Percentiles rank a stretch among this genome's conserved stretches.
These are phyloP conservation scores for Candida suzukii DNA, from an alignment of 805 yeast genomes.

Conservation along the genomic window DNA sequence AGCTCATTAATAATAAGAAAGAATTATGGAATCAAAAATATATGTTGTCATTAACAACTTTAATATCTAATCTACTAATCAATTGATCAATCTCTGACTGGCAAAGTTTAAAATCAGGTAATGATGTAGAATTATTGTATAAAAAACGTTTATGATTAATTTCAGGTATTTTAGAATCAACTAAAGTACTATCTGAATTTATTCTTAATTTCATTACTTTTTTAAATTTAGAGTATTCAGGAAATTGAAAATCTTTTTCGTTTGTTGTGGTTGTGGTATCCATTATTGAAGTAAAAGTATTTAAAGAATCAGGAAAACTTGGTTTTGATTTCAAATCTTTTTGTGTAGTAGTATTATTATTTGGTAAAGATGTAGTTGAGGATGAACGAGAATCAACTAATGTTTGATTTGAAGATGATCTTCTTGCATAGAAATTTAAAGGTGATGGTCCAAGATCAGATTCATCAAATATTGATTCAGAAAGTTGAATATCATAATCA, in stretches of 20 bases:
- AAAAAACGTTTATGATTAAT: no score
- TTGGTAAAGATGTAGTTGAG: no score
- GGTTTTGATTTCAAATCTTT: not conserved
- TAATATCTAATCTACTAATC: constrained; percentile 9
- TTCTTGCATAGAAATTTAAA: no score
- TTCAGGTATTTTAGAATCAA: no score
- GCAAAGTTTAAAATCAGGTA: constrained; percentile 1
- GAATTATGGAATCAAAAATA: constrained; percentile 10
- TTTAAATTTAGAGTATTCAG: not conserved
- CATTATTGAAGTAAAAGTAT: not conserved
- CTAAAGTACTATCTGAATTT: not conserved
- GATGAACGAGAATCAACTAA: not conserved
- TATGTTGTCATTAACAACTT: constrained; percentile 9
- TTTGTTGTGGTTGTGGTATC: not conserved
- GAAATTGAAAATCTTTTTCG: not conserved
- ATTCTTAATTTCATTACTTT: not conserved
- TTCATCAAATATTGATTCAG: no score
- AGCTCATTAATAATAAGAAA: no score
- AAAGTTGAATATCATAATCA: no score
- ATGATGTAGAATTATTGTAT: not conserved
- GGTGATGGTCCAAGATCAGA: not conserved
- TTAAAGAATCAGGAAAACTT: not conserved
- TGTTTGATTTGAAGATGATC: not conserved
- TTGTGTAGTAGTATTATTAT: no score
- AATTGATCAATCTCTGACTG: constrained; percentile 6